phyloP scores from a whole-genome alignment of 2,329 filamentous ascomycete species.

The Fusarium tricinctum region DNA sequence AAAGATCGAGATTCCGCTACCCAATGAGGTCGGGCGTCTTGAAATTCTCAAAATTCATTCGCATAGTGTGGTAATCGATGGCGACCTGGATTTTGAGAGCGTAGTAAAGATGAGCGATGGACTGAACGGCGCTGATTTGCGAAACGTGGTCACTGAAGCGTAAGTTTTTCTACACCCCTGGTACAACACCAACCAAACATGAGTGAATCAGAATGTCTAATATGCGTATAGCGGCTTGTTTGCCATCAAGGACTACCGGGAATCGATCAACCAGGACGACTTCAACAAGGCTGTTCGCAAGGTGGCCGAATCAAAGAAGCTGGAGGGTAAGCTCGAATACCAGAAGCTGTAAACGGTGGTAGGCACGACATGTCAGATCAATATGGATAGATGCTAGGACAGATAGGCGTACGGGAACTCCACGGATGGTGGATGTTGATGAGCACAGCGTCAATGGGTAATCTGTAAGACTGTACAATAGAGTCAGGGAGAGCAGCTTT shows the following conservation, averaged over 20 bases:
- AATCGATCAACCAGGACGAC: slow-evolving; percentile 96
- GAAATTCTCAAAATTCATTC: slow-evolving; percentile 99
- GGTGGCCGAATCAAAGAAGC: slow-evolving; percentile 96
- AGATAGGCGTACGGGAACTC: slow-evolving; percentile 31
- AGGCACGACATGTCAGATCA: slow-evolving; percentile 22
- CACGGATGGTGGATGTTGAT: slow-evolving; percentile 29
- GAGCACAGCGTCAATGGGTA: slow-evolving; percentile 38
- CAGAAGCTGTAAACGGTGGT: slow-evolving; percentile 81
- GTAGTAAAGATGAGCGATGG: slow-evolving; percentile 99
- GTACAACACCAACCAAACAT: neutral
- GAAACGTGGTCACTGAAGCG: slow-evolving; percentile 99
- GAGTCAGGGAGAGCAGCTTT: slow-evolving; percentile 40
- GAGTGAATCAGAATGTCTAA: slow-evolving; percentile 39
- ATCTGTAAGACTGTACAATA: slow-evolving; percentile 52
- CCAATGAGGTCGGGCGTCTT: slow-evolving; percentile 94
- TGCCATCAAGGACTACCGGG: slow-evolving; percentile 97
- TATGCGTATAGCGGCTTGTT: slow-evolving; percentile 80
- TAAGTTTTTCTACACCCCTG: slow-evolving; percentile 67
- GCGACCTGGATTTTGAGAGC: slow-evolving; percentile 98
- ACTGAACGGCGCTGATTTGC: slow-evolving; percentile 95
- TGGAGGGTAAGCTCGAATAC: slow-evolving; percentile 98
- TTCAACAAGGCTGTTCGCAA: slow-evolving; percentile 99
- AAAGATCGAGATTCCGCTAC: slow-evolving; percentile 97
- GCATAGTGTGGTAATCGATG: slow-evolving; percentile 86
- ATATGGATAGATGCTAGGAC: slow-evolving; percentile 26